These are phyloP conservation scores for Phytophthora sp. DNA, from an alignment of 352 stramenopile genomes.

Conservation along the genomic window DNA sequence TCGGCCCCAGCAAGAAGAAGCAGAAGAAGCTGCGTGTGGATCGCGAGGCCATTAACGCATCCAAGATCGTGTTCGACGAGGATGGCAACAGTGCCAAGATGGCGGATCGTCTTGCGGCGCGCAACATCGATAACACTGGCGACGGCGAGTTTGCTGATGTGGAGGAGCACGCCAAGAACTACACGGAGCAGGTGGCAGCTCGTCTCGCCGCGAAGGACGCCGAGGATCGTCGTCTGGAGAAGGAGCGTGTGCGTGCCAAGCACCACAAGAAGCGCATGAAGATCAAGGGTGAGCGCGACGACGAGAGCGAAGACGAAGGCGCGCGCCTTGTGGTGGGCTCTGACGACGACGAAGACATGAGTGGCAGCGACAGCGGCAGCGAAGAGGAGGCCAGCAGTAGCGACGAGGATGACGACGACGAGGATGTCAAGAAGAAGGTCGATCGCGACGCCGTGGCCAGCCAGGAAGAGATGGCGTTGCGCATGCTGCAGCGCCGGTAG, in stretches of 20 bases:
- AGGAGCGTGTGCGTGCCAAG: conserved; percentile 89
- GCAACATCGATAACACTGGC: conserved; percentile 39
- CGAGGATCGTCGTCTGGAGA: conserved; percentile 81
- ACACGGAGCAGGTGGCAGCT: conserved; percentile 66
- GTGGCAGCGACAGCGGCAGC: conserved; percentile 41
- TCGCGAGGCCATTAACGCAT: conserved; percentile 62
- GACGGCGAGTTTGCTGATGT: conserved; percentile 68
- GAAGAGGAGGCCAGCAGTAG: conserved; percentile 39
- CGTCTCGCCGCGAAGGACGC: conserved; percentile 80
- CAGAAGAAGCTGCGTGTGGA: conserved; percentile 90
- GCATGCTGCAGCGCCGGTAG: conserved; percentile 74
- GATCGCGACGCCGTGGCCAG: conserved; percentile 56
- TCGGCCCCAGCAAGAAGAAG: conserved; percentile 69
- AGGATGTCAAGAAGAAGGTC: conserved; percentile 41
- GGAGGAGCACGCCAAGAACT: conserved; percentile 65
- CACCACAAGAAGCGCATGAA: conserved; percentile 90
- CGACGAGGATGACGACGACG: conserved; percentile 40
- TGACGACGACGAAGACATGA: conserved; percentile 35
- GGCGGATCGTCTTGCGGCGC: conserved; percentile 63
- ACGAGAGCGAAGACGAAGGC: conserved; percentile 39
- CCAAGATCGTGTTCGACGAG: conserved; percentile 95
- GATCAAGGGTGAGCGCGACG: conserved; percentile 75
- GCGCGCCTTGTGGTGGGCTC: conserved; percentile 52
- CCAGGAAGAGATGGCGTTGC: conserved; percentile 83
- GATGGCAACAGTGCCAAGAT: conserved; percentile 87